Conservation (phyloP, 306 rosid species). For the Fagus sylvatica region DNA sequence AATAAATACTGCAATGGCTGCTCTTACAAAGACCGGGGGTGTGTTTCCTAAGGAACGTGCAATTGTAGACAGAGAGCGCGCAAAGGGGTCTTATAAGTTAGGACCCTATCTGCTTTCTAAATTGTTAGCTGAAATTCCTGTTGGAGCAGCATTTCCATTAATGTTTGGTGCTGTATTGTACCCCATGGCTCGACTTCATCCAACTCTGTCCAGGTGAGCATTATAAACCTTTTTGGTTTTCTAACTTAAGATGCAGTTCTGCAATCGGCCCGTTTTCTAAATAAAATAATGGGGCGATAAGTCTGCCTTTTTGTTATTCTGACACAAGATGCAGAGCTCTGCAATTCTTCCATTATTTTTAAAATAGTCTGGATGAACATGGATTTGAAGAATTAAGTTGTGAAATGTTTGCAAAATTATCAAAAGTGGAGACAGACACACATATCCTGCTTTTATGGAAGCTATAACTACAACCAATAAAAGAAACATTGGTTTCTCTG, state of each 20-base stretch:
- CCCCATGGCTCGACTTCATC: constrained; percentile 98
- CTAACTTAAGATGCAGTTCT: constrained; percentile 14
- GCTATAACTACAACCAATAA: not conserved
- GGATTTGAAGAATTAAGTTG: no score
- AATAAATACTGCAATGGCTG: constrained; percentile 97
- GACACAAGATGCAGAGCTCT: constrained; percentile 5
- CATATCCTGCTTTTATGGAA: not conserved
- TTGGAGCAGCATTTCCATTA: constrained; percentile 90
- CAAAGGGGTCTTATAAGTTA: constrained; percentile 78
- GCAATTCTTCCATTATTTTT: not conserved
- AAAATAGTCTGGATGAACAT: not conserved
- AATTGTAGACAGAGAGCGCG: constrained; percentile 89
- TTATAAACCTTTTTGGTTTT: constrained; percentile 15
- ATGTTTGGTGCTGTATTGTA: constrained; percentile 86
- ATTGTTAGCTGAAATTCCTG: constrained; percentile 89
- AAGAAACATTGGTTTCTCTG: not conserved
- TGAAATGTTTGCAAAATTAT: no score
- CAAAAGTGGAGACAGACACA: not conserved
- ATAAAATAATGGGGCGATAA: not conserved
- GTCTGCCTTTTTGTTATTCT: not conserved
- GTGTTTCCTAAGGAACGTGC: constrained; percentile 90
- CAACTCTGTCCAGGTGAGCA: constrained; percentile 65
- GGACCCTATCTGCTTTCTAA: constrained; percentile 95
- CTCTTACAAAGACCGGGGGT: constrained; percentile 89
- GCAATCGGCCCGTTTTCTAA: constrained; percentile 9